Conservation (phyloP, 2,329 filamentous ascomycete species). For the Verticillium zaregamsianum region DNA sequence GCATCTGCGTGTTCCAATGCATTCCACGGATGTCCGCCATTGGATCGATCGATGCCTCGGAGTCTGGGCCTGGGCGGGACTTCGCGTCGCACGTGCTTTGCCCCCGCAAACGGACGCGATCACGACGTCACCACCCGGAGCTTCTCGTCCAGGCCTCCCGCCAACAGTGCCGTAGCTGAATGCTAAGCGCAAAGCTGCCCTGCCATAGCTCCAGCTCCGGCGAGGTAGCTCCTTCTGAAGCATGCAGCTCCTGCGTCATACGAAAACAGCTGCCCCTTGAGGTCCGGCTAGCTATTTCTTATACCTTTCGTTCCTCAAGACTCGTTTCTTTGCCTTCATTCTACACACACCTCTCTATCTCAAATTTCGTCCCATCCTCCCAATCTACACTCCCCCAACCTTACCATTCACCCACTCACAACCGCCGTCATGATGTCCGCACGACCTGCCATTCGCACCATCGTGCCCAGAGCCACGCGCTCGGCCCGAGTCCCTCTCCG, state of each 20-base stretch:
- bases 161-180: neutral
- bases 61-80: neutral
- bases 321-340: neutral
- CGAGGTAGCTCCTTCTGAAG: neutral
- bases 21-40: neutral
- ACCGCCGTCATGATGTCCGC: slow-evolving; percentile 23
- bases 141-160: slow-evolving; percentile 5
- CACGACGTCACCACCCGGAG: slow-evolving; percentile 11
- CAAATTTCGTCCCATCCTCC: too few species aligned
- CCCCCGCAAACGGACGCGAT: neutral
- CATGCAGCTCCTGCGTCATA: slow-evolving; percentile 1
- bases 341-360: too few species aligned
- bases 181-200: neutral
- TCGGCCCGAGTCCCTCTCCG: slow-evolving; percentile 18
- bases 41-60: neutral
- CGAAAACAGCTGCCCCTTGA: slow-evolving; percentile 1
- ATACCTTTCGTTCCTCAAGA: neutral
- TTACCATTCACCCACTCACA: neutral
- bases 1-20: neutral
- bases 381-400: neutral
- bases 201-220: neutral
- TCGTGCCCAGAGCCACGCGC: slow-evolving; percentile 21
- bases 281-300: neutral
- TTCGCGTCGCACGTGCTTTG: neutral
- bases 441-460: slow-evolving; percentile 22